phyloP scores from a whole-genome alignment of 2,329 filamentous ascomycete genomes.

The Ceratocystis huliohia region DNA sequence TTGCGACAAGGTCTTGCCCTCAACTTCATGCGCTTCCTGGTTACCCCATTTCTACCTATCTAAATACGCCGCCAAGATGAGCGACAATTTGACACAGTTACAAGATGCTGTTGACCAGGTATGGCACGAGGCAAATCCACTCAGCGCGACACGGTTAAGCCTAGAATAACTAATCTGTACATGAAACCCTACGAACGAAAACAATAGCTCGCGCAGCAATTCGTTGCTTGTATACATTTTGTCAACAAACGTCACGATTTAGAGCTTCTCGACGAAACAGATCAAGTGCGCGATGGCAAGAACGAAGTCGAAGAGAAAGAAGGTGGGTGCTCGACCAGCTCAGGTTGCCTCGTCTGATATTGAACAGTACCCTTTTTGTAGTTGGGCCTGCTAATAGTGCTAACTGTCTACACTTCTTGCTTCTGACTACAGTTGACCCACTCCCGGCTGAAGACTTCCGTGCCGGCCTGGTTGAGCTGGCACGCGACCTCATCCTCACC shows the following conservation, averaged over 20 bases:
- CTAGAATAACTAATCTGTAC: too few relatives aligned
- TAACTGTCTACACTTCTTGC: background rate
- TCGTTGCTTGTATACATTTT: conserved; percentile 54
- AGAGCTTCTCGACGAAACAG: conserved; percentile 43
- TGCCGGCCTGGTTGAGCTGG: conserved; percentile 57
- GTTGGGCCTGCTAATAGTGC: too few relatives aligned
- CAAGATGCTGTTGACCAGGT: conserved; percentile 79
- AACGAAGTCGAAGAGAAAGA: conserved; percentile 40
- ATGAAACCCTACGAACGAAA: background rate
- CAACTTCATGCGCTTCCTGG: background rate
- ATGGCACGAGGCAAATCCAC: conserved; percentile 21
- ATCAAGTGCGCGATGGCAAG: conserved; percentile 48
- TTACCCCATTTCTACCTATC: background rate
- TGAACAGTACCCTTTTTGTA: too few relatives aligned
- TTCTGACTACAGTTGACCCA: conserved; percentile 39
- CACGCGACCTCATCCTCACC: conserved; percentile 63
- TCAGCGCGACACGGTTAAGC: too few relatives aligned
- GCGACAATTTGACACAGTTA: conserved; percentile 67
- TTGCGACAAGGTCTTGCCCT: conserved; percentile 9
- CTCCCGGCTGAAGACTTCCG: conserved; percentile 52
- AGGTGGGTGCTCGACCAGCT: conserved; percentile 28
- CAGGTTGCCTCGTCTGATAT: too few relatives aligned
- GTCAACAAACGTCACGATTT: conserved; percentile 57
- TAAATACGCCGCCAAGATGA: conserved; percentile 36
- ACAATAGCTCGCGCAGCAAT: conserved; percentile 51